phyloP scores from a whole-genome alignment of 192 early-diverging fungal species.

The Coemansia sp. region DNA sequence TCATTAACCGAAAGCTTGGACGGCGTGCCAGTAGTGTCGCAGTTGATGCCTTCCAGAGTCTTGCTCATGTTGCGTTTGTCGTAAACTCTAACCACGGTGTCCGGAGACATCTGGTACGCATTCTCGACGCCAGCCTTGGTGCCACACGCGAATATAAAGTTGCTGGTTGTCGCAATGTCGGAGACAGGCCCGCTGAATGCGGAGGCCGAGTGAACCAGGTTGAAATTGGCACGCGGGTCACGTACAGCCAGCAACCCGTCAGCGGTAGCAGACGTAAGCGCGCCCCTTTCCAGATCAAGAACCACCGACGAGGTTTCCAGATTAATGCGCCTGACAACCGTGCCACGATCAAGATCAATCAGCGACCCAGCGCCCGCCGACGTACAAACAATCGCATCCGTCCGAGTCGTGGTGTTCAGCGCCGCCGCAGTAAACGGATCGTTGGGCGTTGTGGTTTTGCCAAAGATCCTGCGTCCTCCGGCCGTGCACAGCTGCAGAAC shows the following conservation, averaged over 20 bases:
- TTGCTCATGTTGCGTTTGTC: constrained; percentile 34
- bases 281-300: not conserved
- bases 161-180: constrained; percentile 14
- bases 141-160: constrained; percentile 28
- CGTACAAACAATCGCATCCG: constrained; percentile 48
- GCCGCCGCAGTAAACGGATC: constrained; percentile 41
- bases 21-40: constrained; percentile 15
- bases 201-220: constrained; percentile 5
- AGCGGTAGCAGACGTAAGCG: constrained; percentile 26
- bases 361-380: constrained; percentile 39
- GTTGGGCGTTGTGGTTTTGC: constrained; percentile 53
- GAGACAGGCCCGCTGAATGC: constrained; percentile 22
- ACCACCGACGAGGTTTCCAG: constrained; percentile 28
- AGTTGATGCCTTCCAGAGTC: constrained; percentile 13
- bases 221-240: constrained; percentile 28
- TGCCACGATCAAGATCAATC: constrained; percentile 27
- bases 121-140: not conserved
- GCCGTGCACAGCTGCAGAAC: constrained; percentile 64
- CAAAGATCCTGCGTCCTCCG: constrained; percentile 49
- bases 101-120: constrained; percentile 13
- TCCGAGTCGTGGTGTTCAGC: constrained; percentile 7
- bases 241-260: constrained; percentile 29
- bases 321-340: constrained; percentile 12
- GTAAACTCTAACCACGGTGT: constrained; percentile 23
- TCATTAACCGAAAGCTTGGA: constrained; percentile 50